These are phyloP conservation scores for Pleurotus citrinopileatus DNA, from an alignment of 768 basidiomycete genomes.

Conservation along the genomic window DNA sequence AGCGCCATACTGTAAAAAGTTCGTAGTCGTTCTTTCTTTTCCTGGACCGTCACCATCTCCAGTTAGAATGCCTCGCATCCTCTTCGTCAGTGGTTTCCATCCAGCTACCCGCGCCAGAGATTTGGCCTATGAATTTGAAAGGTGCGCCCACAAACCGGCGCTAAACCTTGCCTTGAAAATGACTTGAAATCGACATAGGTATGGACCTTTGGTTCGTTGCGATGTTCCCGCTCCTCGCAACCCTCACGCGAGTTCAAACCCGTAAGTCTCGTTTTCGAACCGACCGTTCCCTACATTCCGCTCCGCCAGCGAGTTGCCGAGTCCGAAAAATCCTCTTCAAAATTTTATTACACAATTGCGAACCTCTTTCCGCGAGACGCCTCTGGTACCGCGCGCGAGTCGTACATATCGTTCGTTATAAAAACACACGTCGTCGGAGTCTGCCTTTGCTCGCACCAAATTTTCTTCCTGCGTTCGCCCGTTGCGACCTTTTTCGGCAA, in stretches of 20 bases:
- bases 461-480: neutral
- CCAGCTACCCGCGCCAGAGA: conserved; percentile 80
- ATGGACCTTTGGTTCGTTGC: conserved; percentile 80
- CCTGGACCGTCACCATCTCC: conserved; percentile 21
- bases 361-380: conserved; percentile 16
- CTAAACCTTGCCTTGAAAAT: neutral
- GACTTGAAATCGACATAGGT: conserved; percentile 41
- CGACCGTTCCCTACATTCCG: conserved; percentile 17
- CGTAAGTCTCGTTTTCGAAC: conserved; percentile 58
- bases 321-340: conserved; percentile 24
- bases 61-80: conserved; percentile 67
- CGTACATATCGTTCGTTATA: conserved; percentile 1
- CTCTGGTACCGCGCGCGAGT: conserved; percentile 1
- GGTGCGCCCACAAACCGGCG: conserved; percentile 35
- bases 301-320: conserved; percentile 24
- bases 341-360: conserved; percentile 12
- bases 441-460: conserved; percentile 17
- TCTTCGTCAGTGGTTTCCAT: conserved; percentile 86
- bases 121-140: conserved; percentile 85
- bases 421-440: conserved; percentile 17
- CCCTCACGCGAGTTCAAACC: conserved; percentile 68
- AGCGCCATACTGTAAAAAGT: conserved; percentile 17
- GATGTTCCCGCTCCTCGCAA: conserved; percentile 88
- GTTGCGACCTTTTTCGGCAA: conserved; percentile 17
- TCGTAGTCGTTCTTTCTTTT: conserved; percentile 15